Base-by-base conservation (phyloP, 768 basidiomycete species). In the Leucocoprinus sp. region DNA sequence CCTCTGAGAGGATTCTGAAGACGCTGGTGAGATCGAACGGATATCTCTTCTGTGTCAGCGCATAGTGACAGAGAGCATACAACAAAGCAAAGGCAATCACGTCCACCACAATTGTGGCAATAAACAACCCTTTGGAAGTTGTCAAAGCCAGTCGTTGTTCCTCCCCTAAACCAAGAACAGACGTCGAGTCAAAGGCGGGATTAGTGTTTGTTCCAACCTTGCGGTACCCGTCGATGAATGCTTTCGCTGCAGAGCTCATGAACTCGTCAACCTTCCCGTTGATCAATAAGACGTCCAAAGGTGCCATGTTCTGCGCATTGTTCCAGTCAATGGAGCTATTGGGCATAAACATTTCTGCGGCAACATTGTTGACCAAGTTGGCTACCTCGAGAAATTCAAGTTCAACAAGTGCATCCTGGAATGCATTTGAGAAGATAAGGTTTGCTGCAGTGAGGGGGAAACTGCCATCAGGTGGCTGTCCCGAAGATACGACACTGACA, bases 181-280 rank as follows among this genome's bases (percentile, higher is more conserved):
- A 12, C 12, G 9, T 22, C 31, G 26, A 21, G 9, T 41, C 39
- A 21, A 48, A 48, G 33, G 31, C 9, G n/a, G 34, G 22, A 8
- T 18, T 14, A 12, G 33, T 17, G 14, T 23, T 24, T n/a, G 46
- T 27, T 15, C 46, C 46, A 33, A 12, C 29, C 24, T 48, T 48
- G 17, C 48, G 41, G 18, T 50, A 45, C 5, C 43, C 49, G 22
- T 50, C 49, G n/a, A 37, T 45, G 26, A 40, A 50, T 18, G 49
- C 49, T 22, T 50, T 50, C 7, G 49, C 42, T 19, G 49, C 49
- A 8, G 49, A 50, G 34, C 38, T 27, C 36, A 50, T 39, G 29
- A 44, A 50, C n/a, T n/a, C 28, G 14, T 50, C 43, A 22, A 50
- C 26, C 12, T 50, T 50, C 38, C 37, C 39, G 27, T 45, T 50